These are phyloP conservation scores for Mycena alexandri DNA, from an alignment of 768 basidiomycete species.

Conservation along the genomic window DNA sequence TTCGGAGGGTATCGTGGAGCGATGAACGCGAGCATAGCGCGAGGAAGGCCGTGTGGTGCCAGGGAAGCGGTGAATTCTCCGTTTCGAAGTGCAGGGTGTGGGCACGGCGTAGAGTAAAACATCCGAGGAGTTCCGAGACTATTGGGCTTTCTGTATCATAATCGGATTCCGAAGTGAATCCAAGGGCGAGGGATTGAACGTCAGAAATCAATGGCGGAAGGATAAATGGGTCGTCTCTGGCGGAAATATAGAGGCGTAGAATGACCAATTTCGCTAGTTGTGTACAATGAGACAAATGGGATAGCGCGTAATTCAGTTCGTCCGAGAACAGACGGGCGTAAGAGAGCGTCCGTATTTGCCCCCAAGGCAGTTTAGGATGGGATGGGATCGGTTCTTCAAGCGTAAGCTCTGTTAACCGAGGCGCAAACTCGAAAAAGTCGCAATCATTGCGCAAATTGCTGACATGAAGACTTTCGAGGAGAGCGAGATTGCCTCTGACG, in stretches of 20 bases:
- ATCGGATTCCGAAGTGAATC: no score
- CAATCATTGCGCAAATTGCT: not conserved
- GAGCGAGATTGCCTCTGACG: not conserved
- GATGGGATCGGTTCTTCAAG: not conserved
- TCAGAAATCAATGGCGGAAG: slow-evolving; percentile 1
- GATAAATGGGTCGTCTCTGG: no score
- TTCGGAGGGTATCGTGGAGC: not conserved
- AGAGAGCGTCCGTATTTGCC: not conserved
- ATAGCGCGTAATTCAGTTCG: not conserved
- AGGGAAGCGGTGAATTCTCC: not conserved
- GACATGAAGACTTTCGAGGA: slow-evolving; percentile 4
- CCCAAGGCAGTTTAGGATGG: slow-evolving; percentile 3
- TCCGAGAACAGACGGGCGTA: not conserved
- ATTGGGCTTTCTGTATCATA: not conserved
- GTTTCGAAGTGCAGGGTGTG: not conserved
- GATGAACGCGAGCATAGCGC: slow-evolving; percentile 6
- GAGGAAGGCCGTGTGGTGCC: not conserved
- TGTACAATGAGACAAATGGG: slow-evolving; percentile 8
- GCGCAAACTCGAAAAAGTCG: not conserved
- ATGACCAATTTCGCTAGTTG: not conserved
- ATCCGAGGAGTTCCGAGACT: not conserved
- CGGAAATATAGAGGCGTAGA: not conserved
- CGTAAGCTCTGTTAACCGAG: not conserved
- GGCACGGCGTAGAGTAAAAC: slow-evolving; percentile 7
- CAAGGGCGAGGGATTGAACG: not conserved